phyloP scores from a whole-genome alignment of 1,139 yeast genomes.

The Hanseniaspora sp. region DNA sequence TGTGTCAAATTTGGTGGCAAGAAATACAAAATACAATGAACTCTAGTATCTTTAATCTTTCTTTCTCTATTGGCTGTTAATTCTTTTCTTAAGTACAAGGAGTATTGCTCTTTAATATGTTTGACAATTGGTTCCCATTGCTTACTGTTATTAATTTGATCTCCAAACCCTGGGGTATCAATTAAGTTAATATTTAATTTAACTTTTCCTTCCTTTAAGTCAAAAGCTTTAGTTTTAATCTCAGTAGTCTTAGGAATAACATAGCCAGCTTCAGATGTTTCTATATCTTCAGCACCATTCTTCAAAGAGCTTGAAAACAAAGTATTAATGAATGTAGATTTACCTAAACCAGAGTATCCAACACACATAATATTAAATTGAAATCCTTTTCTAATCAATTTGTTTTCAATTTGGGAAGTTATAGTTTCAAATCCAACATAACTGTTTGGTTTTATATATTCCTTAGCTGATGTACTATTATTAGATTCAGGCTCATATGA shows the following conservation, averaged over 20 bases:
- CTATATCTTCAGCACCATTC: conserved; percentile 20
- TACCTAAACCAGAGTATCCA: conserved; percentile 90
- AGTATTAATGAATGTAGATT: conserved; percentile 82
- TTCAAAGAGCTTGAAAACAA: conserved; percentile 71
- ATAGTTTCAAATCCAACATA: conserved; percentile 96
- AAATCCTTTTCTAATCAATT: conserved; percentile 84
- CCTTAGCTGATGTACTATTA: not conserved
- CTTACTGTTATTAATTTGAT: conserved; percentile 87
- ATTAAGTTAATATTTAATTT: conserved; percentile 73
- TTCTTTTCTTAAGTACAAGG: conserved; percentile 84
- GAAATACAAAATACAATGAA: conserved; percentile 85
- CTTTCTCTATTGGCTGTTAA: conserved; percentile 91
- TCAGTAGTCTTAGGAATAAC: conserved; percentile 84
- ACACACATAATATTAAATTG: conserved; percentile 91
- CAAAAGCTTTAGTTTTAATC: conserved; percentile 61
- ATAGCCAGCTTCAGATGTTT: conserved; percentile 32
- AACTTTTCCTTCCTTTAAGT: conserved; percentile 73
- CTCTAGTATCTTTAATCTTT: conserved; percentile 77
- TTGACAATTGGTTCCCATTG: conserved; percentile 96
- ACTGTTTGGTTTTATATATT: conserved; percentile 33
- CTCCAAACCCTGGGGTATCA: conserved; percentile 97
- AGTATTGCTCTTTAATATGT: conserved; percentile 93
- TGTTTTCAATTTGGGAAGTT: conserved; percentile 87
- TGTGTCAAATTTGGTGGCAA: conserved; percentile 72
- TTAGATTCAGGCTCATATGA: not conserved